Evolutionary conservation across 1,284 basidiomycete genomes (phyloP), one percentile per base, ranked within the genome.

Genomic region (Sporisorium reilianum): DNA sequence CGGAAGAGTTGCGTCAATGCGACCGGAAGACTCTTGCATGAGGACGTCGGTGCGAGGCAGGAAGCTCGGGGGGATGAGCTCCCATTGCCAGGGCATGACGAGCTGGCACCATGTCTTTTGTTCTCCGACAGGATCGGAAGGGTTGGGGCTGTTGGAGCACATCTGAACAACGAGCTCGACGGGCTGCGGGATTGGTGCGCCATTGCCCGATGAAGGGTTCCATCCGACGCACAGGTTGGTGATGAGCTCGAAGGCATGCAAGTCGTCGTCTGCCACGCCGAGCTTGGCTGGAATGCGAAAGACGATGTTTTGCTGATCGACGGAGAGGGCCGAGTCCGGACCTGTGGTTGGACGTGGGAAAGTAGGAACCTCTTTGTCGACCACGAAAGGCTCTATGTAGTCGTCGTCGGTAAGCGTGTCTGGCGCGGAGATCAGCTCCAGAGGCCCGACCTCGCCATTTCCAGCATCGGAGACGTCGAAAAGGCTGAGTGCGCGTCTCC

Each of bases 191-290:
- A 75, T 63, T 0, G 63, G 64, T 4, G 52, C 20, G 1, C 72
- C 77, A 48, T 59, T 55, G 1, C 72, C 77, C 5, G 61, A 59
- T 20, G 69, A 68, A 5, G 66, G 52, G 20, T 73, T 80, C 42
- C 65, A 51, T 5, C 80, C 81, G 12, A 77, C 58, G 40, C 64
- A 68, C 34, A 81, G 66, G 30, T 78, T 79, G n/a, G 81, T 81
- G 46, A 83, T 22, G 23, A 83, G 58, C 59, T 80, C 77, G 26
- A 80, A 80, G 7, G 65, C 62, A 38, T 74, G 59, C 9, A 50
- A 30, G 36, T 64, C 61, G 23, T 64, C 40, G 30, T 58, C 59
- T 5, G 32, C 49, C 5, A 66, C 60, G 36, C 58, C 52, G 4
- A 65, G 42, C 38, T 48, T 55, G 23, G 69, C 59, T 12, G 69